These are phyloP conservation scores for Lachancea meyersii DNA, from an alignment of 805 yeast species.

Conservation along the genomic window DNA sequence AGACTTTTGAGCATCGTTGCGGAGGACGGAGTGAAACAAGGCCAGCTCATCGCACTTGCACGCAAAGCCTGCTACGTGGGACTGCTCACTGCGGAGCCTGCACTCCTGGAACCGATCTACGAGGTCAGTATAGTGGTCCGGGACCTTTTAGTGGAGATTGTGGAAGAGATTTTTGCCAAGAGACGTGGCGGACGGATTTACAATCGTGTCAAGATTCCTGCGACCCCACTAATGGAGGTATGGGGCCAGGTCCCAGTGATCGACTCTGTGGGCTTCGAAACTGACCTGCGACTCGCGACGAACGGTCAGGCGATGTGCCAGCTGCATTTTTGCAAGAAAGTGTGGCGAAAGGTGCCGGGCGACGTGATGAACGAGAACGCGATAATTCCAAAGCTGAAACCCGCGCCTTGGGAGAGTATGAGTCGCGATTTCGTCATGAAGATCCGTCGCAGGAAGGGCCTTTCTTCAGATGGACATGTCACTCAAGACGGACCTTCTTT, in stretches of 20 bases:
- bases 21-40: constrained; percentile 46
- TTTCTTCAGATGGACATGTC: constrained; percentile 50
- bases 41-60: constrained; percentile 74
- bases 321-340: constrained; percentile 47
- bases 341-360: constrained; percentile 81
- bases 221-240: constrained; percentile 59
- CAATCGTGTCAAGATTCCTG: constrained; percentile 52
- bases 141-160: constrained; percentile 40
- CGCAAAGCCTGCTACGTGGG: constrained; percentile 83
- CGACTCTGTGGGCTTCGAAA: constrained; percentile 84
- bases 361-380: constrained; percentile 74
- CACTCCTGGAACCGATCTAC: constrained; percentile 77
- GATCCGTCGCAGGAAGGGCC: constrained; percentile 82
- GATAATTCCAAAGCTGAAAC: constrained; percentile 60
- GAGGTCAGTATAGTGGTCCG: constrained; percentile 53
- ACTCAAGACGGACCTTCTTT: constrained; percentile 36
- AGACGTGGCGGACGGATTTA: constrained; percentile 63
- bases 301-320: constrained; percentile 73
- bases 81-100: constrained; percentile 68
- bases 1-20: constrained; percentile 49
- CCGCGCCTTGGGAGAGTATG: constrained; percentile 62
- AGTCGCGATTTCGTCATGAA: constrained; percentile 88
- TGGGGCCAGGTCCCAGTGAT: constrained; percentile 75
- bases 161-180: constrained; percentile 45
- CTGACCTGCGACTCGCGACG: constrained; percentile 72